Evolutionary conservation across 805 yeast species (phyloP), one percentile per base, ranked within the genome.

Genomic region (Candida glaebosa): DNA sequence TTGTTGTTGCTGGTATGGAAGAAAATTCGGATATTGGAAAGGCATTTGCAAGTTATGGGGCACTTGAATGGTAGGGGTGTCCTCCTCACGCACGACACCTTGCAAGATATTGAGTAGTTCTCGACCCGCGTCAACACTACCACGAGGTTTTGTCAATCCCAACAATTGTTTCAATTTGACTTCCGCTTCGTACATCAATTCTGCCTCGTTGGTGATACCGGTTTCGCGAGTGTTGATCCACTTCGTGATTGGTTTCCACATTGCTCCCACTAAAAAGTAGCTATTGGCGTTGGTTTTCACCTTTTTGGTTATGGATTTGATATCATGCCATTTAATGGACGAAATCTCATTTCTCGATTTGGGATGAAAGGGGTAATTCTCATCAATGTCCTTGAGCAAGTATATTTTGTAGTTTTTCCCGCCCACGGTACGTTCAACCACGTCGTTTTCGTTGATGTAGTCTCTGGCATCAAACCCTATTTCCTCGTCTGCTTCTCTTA

Each of bases 401-500:
- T 78, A 93, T 17, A 93, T 85, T 54, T 88, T 82, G 61, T 86
- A 85, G 61, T 87, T 87, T 61, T 93, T 91, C 5, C 93, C 96
- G 38, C 71, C 68, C 18, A 87, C 77, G 3, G 87, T 85, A 57
- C 95, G 75, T 57, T 91, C 97, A 39, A 89, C 74, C 48, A 75
- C 87, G 44, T 84, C 87, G 28, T 81, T 75, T 45, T 82, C 84
- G 47, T 79, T 77, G 33, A 90, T 71, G 48, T 74, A 76, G 14
- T 79, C 80, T 1, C 82, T 63, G 38, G 87, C 82, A 60, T 93
- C 95, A 55, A 83, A 90, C 0, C 98, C 96, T 12, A 90, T 91
- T 62, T 93, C 99, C 64, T 93, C 99, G 47, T 75, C 76, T 17
- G 87, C 89, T 60, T 93, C 99, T 53, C 99, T 77, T 10, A 87